A percentile compares a stretch with the other conserved stretches of the same genome.
phyloP scores from a whole-genome alignment of 768 basidiomycete genomes.

The Mrakia gelida region DNA sequence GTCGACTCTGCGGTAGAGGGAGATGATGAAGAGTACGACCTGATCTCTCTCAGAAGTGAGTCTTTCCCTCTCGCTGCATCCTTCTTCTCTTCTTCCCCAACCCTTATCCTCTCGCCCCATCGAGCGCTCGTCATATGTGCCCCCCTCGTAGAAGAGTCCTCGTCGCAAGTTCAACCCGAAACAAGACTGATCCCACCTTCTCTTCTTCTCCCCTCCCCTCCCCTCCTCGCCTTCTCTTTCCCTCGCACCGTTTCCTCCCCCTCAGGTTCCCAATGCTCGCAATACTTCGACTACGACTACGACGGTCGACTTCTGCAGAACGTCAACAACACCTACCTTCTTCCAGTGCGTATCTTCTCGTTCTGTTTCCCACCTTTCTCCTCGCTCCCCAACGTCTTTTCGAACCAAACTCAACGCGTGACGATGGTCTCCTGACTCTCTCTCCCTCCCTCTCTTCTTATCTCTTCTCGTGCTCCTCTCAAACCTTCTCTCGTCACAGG shows the following conservation, averaged over 20 bases:
- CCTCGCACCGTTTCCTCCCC: not conserved
- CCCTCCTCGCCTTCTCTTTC: not conserved
- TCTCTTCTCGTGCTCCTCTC: not conserved
- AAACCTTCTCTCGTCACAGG: not conserved
- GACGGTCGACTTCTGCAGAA: constrained; percentile 20
- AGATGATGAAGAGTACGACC: not conserved
- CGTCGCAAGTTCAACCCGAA: not conserved
- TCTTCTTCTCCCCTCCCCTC: not conserved
- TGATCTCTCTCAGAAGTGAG: constrained; percentile 13
- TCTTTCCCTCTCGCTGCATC: not conserved
- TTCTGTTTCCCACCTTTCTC: no score
- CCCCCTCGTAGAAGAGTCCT: not conserved
- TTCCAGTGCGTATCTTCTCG: constrained; percentile 3
- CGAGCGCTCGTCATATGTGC: not conserved
- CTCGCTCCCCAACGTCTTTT: no score
- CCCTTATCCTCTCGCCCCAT: not conserved
- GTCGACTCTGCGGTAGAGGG: not conserved
- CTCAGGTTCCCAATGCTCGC: not conserved
- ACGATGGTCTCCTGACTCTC: not conserved
- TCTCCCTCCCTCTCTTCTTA: not conserved
- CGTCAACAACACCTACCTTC: constrained; percentile 20
- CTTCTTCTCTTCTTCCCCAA: not conserved
- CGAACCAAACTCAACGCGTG: no score
- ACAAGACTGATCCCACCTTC: not conserved
- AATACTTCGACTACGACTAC: constrained; percentile 20